phyloP scores from a whole-genome alignment of 1,139 yeast genomes.

The Yamadazyma trypodendri region DNA sequence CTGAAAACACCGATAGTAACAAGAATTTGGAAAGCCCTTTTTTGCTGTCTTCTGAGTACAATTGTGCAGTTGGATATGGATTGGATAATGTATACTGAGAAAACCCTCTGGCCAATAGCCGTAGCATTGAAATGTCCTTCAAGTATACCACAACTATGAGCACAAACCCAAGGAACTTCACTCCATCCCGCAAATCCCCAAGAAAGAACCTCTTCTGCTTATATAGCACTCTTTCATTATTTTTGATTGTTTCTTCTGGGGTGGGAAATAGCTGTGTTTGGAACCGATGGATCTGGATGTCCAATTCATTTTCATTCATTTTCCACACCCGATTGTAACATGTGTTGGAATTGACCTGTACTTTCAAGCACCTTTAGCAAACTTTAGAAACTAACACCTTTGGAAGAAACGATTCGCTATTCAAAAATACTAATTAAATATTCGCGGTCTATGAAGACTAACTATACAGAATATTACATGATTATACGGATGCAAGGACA shows the following conservation, averaged over 20 bases:
- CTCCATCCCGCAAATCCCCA: constrained; percentile 30
- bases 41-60: constrained; percentile 27
- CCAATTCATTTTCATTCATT: constrained; percentile 14
- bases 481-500: constrained; percentile 2
- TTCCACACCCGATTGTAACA: not conserved
- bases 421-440: too few relatives aligned
- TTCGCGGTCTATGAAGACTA: constrained; percentile 2
- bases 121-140: constrained; percentile 34
- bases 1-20: constrained; percentile 23
- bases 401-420: too few relatives aligned
- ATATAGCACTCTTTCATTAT: constrained; percentile 37
- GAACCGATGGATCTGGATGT: constrained; percentile 28
- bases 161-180: constrained; percentile 30
- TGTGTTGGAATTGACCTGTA: not conserved
- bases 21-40: constrained; percentile 28
- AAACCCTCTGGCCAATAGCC: constrained; percentile 26
- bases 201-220: constrained; percentile 41
- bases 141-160: constrained; percentile 33
- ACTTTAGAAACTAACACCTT: too few relatives aligned
- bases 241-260: constrained; percentile 33
- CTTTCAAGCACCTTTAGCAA: too few relatives aligned
- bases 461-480: constrained; percentile 6
- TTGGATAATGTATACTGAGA: constrained; percentile 31
- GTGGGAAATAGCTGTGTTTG: constrained; percentile 34
- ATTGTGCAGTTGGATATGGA: constrained; percentile 21